These are phyloP conservation scores for Leccinum pachyderme DNA, from an alignment of 1,284 basidiomycete species.

Conservation along the genomic window DNA sequence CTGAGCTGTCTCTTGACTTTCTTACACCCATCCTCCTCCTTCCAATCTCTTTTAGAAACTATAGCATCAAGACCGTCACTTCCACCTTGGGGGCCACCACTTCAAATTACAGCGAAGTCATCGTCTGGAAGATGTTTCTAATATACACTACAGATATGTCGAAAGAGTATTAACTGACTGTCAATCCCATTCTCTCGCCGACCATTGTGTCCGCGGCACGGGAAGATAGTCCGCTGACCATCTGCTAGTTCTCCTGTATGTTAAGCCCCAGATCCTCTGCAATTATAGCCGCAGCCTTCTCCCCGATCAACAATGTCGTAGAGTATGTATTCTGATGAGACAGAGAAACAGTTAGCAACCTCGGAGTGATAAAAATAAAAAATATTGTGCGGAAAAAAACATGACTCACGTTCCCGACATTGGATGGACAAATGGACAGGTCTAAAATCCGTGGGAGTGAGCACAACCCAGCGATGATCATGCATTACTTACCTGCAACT, in stretches of 20 bases:
- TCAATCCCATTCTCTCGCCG: too few relatives aligned
- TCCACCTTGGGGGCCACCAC: too few relatives aligned
- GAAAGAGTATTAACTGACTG: too few relatives aligned
- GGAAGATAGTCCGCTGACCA: too few relatives aligned
- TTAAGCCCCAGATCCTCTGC: constrained; percentile 12
- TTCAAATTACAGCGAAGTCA: too few relatives aligned
- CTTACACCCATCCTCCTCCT: too few relatives aligned
- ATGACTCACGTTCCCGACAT: constrained; percentile 14
- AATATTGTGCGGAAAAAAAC: background rate
- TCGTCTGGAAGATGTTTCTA: too few relatives aligned
- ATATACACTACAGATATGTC: too few relatives aligned
- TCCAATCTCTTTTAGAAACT: too few relatives aligned
- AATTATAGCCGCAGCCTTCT: constrained; percentile 24
- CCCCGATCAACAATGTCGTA: constrained; percentile 20
- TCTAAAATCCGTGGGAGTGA: constrained; percentile 4
- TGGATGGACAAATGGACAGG: constrained; percentile 18
- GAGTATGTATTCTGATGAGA: constrained; percentile 22
- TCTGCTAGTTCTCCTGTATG: background rate
- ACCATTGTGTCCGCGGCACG: too few relatives aligned
- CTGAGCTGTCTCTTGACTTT: too few relatives aligned
- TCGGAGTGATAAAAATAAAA: background rate
- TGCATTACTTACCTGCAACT: constrained; percentile 13
- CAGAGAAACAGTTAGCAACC: background rate
- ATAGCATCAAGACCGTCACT: too few relatives aligned
- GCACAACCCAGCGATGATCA: background rate